Percentiles rank a stretch among this genome's conserved stretches.
phyloP scores from a whole-genome alignment of 2,329 filamentous ascomycete species.

The Trichoderma oligosporum region DNA sequence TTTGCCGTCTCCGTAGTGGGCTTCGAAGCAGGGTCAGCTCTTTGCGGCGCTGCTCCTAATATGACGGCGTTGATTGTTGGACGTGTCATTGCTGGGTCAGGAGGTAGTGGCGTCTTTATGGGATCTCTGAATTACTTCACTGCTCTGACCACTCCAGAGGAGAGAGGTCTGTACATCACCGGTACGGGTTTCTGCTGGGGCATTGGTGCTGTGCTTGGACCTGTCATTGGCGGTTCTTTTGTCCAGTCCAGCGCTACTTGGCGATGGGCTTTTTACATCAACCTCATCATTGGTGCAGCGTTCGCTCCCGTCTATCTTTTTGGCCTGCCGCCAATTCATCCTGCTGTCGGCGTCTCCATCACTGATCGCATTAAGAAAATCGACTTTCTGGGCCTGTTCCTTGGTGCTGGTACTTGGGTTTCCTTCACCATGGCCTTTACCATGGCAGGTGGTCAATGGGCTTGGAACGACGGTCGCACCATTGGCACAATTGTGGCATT shows the following conservation, averaged over 20 bases:
- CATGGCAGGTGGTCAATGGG: constrained; percentile 45
- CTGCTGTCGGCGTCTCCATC: constrained; percentile 1
- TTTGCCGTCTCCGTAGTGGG: constrained; percentile 27
- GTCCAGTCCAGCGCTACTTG: constrained; percentile 22
- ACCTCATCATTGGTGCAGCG: constrained; percentile 39
- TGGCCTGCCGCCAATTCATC: constrained; percentile 6
- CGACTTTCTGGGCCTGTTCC: constrained; percentile 32
- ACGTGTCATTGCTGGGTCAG: constrained; percentile 40
- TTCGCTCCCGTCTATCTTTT: constrained; percentile 13
- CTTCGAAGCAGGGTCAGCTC: constrained; percentile 30
- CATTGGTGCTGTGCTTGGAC: constrained; percentile 35
- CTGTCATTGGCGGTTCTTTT: constrained; percentile 42
- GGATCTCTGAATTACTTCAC: constrained; percentile 23
- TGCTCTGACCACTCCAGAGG: constrained; percentile 26
- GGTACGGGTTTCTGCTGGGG: constrained; percentile 21
- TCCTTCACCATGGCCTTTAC: constrained; percentile 43
- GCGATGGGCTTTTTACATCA: constrained; percentile 46
- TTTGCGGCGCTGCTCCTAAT: constrained; percentile 41
- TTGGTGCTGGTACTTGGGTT: background rate
- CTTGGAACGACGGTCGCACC: constrained; percentile 41
- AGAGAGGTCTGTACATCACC: constrained; percentile 28
- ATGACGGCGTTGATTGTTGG: constrained; percentile 46
- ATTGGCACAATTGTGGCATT: constrained; percentile 45
- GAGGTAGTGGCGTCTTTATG: constrained; percentile 40
- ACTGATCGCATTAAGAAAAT: constrained; percentile 32